Percentiles rank a stretch among this genome's conserved stretches.
Conservation (phyloP, 176 grass and related monocot genomes). For the Pontederia paniculata region DNA sequence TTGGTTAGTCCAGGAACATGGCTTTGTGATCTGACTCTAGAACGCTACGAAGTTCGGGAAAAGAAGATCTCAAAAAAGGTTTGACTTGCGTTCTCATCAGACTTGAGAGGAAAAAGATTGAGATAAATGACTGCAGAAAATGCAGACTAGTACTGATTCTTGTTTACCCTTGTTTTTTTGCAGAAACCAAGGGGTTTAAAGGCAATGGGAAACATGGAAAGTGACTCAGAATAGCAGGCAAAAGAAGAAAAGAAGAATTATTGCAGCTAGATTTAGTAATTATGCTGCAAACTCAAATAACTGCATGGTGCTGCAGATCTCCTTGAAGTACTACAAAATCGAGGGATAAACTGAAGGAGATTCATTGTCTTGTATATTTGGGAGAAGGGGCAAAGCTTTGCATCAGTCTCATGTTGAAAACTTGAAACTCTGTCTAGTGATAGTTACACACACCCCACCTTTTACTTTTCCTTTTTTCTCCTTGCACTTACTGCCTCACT, state of each 20-base stretch:
- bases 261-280: too few species aligned
- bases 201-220: slow-evolving; percentile 86
- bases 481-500: too few species aligned
- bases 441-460: too few species aligned
- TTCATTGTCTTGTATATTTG: too few species aligned
- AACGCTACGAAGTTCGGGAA: slow-evolving; percentile 92
- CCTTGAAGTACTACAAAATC: too few species aligned
- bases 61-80: slow-evolving; percentile 91
- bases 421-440: too few species aligned
- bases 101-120: not conserved
- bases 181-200: slow-evolving; percentile 81
- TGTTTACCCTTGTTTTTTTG: slow-evolving; percentile 9
- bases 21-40: slow-evolving; percentile 77
- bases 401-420: too few species aligned
- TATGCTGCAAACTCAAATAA: too few species aligned
- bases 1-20: slow-evolving; percentile 77
- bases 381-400: too few species aligned
- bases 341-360: too few species aligned
- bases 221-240: slow-evolving; percentile 61
- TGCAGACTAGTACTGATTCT: not conserved
- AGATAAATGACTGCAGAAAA: not conserved
- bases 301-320: too few species aligned
- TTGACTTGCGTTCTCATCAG: not conserved
- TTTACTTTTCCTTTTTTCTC: too few species aligned
- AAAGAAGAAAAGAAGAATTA: not conserved